Base-by-base conservation (phyloP, 1,284 basidiomycete species). In the Ganoderma lucidum region DNA sequence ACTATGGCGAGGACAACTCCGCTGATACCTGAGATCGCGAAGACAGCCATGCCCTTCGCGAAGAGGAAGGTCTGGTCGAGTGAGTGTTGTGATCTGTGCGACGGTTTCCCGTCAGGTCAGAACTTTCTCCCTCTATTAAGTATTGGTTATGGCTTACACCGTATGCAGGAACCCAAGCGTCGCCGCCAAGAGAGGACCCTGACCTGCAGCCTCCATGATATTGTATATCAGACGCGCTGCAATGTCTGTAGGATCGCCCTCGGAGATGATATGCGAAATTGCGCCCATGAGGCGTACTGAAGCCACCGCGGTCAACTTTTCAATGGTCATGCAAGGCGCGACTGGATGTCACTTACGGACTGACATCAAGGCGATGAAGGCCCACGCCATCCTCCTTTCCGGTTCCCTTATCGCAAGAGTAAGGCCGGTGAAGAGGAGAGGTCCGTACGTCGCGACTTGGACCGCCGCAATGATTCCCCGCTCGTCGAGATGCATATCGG, bases 111-210 rank as follows among this genome's bases (percentile, higher is more conserved):
- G 35, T 41, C n/a, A 61, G 42, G 1, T 51, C 41, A 62, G n/a
- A 39, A 61, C 41, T 62, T 37, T 48, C 8, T 2, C 23, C 12
- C 9, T 12, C 35, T 35, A 35, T 23, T 10, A 28, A 69, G 45
- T 56, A 55, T 23, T 32, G 67, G 5, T 14, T 67, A 44, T 67
- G 30, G 83, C 89, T 73, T 81, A 91, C 90, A 86, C 84, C 71
- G 87, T 86, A 63, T 86, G 85, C 62, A 91, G 75, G 73, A 92
- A 86, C 4, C 90, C 89, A 37, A 91, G 75, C 0, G 88, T 85
- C 3, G 88, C 83, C 44, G 89, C 75, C 62, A 91, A 76, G 19
- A 92, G 78, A 0, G 86, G 81, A 0, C 85, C 85, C 6, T 91
- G 73, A 19, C 86, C 90, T 44, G 85, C 83, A 23, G 84, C 80